Evolutionary conservation across 2,329 filamentous ascomycete genomes (phyloP).

Genomic region (Exserohilum turcica): DNA sequence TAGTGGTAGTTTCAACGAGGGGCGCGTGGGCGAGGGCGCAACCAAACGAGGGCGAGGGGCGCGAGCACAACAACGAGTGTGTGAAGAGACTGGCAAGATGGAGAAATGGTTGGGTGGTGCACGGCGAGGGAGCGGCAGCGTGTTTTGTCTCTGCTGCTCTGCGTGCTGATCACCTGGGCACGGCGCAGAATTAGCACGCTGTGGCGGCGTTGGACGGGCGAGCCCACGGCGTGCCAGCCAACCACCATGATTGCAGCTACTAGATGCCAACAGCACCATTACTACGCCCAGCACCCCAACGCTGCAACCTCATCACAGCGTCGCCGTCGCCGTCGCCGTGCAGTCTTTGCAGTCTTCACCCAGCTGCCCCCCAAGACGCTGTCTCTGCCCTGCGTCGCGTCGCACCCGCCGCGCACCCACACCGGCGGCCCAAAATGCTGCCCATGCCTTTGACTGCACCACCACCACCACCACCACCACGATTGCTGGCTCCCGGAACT

Average conservation of each 20-base stretch:
- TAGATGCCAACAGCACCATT: conserved; percentile 1
- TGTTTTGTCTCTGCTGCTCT: conserved; percentile 29
- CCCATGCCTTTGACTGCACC: not conserved
- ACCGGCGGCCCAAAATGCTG: not conserved
- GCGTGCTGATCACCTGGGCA: conserved; percentile 38
- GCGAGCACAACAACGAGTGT: conserved; percentile 32
- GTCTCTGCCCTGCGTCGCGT: conserved; percentile 8
- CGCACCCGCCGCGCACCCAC: conserved; percentile 10
- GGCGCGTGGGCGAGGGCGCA: conserved; percentile 3
- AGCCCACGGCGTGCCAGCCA: conserved; percentile 1
- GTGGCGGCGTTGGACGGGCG: conserved; percentile 20
- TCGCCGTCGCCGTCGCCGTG: too few species aligned
- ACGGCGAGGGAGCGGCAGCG: conserved; percentile 21
- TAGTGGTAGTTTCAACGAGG: conserved; percentile 2
- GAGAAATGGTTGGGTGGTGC: conserved; percentile 18
- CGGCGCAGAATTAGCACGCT: conserved; percentile 34
- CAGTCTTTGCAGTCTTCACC: too few species aligned
- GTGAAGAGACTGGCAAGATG: conserved; percentile 19
- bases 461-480: too few species aligned
- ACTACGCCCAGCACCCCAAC: too few species aligned
- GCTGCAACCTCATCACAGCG: too few species aligned
- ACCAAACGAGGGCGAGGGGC: conserved; percentile 21
- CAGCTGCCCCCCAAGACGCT: too few species aligned
- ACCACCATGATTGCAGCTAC: not conserved
- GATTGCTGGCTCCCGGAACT: not conserved